Evolutionary conservation across 108 stramenopile genomes (phyloP), one percentile per base, ranked within the genome.

Genomic region (Chaetoceros muelleri): DNA sequence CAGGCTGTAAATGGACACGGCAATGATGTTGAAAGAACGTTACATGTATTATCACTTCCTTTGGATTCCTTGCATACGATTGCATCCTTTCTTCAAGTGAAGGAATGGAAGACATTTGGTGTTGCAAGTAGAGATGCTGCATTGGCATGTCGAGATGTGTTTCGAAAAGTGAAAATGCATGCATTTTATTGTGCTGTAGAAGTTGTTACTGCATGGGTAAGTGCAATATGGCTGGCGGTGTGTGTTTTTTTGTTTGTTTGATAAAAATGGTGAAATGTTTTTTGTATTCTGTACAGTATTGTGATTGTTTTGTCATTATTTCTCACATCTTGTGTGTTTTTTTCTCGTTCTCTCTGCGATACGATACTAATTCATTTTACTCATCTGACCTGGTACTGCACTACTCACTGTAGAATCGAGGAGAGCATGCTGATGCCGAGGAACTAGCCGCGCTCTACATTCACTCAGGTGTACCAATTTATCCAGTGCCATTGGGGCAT

Each of bases 371-470:
- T 22, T n/a, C 55, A 30, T 29, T 28, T 53, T 17, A 26, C 45
- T 44, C 18, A 28, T 19, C 51, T 67, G 20, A 54, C 34, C 23
- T 24, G 24, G 0, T 3, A 24, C 29, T 22, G 46, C 22, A 64
- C 13, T 46, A 27, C 47, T 34, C 47, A 27, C 46, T 59, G 22
- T 51, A 82, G 85, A 70, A 77, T 55, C 48, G 64, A 2, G 80
- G 83, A 16, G 74, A 87, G 50, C 78, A 82, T 46, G 67, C 80
- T 0, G 89, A 91, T 68, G 83, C 89, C 8, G 65, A 78, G 28
- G 85, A 91, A 67, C 61, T 91, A 17, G 72, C 77, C 3, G 74
- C 83, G 1, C 53, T 91, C 8, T 91, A 85, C 62, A 60, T 87
- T 29, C 18, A 46, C 2, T 47, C 69, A 30, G 89, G 89, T 19